These are phyloP conservation scores for Pythium utonaiense DNA, from an alignment of 352 stramenopile genomes.

Conservation along the genomic window DNA sequence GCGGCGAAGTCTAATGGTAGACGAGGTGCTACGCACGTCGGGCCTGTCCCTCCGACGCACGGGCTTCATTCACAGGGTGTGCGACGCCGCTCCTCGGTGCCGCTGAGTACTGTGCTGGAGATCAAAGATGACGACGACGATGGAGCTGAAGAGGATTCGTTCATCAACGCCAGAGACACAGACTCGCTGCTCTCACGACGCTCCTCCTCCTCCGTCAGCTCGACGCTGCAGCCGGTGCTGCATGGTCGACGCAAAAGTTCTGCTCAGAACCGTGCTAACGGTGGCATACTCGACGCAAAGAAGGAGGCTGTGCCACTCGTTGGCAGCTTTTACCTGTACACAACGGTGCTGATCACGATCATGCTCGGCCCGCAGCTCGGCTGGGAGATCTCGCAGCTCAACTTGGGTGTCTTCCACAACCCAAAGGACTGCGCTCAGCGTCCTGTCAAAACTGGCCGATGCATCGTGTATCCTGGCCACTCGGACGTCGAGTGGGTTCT, in stretches of 20 bases:
- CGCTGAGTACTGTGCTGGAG: constrained; percentile 19
- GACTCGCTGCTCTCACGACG: constrained; percentile 5
- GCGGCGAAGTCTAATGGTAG: not conserved
- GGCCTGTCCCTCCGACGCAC: not conserved
- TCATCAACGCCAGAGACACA: constrained; percentile 14
- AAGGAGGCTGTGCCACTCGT: constrained; percentile 17
- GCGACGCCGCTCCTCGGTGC: constrained; percentile 16
- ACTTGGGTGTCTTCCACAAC: constrained; percentile 40
- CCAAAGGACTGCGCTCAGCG: constrained; percentile 24
- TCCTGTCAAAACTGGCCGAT: constrained; percentile 26
- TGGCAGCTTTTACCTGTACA: constrained; percentile 32
- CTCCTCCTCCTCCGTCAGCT: constrained; percentile 7
- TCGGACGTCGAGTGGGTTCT: constrained; percentile 33
- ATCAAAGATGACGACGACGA: constrained; percentile 22
- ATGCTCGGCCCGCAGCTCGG: constrained; percentile 35
- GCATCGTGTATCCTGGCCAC: constrained; percentile 40
- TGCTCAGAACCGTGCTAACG: not conserved
- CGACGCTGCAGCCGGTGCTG: not conserved
- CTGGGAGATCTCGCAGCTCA: constrained; percentile 45
- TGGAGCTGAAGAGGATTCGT: constrained; percentile 8
- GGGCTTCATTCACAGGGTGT: constrained; percentile 9
- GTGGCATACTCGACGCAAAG: not conserved
- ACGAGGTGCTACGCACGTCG: not conserved
- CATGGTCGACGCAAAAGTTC: constrained; percentile 9
- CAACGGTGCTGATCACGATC: constrained; percentile 33